Base-by-base conservation (phyloP, 106 monocot genomes). In the Acorus calamus region DNA sequence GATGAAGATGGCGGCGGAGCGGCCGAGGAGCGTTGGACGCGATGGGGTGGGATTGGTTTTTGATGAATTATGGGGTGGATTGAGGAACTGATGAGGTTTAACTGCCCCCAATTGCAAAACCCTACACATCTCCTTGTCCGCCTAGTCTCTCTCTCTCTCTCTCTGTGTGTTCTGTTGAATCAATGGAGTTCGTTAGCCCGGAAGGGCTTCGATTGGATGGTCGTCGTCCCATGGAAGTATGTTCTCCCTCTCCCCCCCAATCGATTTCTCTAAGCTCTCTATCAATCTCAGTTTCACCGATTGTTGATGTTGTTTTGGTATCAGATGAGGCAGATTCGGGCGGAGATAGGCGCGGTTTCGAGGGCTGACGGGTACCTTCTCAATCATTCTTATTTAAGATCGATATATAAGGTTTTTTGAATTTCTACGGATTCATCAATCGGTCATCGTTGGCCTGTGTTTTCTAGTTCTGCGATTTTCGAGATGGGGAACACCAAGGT, bases 401-500 rank as follows among this genome's bases (percentile, higher is more conserved):
- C 48, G 56, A 66, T 49, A 69, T 66, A 41, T 11, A 7, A 49
- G 12, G 2, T 11, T 14, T 55, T 61, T 60, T 28, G 52, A 11
- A 41, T 60, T 11, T 9, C 11, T 6, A 6, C 52, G 3, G 7
- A 4, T 14, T 47, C 63, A 45, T 73, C 66, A 41, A 13, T 6
- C n/a, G 14, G 49, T 28, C 11, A n/a, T 8, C 14, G 50, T 57
- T 57, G 62, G 8, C 70, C 46, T 10, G 53, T 5, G 4, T 0
- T 45, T 61, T 47, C 3, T 83, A 99, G 98, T 9, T 92, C 98
- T 3, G 91, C 88, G 14, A 51, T 80, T 11, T 99, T 99, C 61
- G 91, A 91, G 74, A 98, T 98, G 96, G 90, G 96, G 14, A 98
- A 98, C 65, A 98, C 96, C 56, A 87, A 88, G 66, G 92, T 99